These are phyloP conservation scores for Paraphaeosphaeria sporulosa DNA, from an alignment of 2,329 filamentous ascomycete species.

Conservation along the genomic window DNA sequence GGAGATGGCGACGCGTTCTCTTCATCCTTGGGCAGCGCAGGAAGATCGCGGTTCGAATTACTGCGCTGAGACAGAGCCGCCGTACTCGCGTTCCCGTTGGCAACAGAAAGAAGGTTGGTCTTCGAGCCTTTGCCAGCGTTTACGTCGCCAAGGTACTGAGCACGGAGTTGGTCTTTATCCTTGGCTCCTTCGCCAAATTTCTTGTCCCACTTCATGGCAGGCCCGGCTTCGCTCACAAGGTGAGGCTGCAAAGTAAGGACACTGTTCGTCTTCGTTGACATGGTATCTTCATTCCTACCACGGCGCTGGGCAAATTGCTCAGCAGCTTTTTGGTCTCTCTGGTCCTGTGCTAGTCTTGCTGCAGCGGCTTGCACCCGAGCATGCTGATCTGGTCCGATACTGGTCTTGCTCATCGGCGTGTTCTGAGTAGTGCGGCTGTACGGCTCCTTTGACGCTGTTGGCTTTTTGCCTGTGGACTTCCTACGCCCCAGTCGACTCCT, in stretches of 20 bases:
- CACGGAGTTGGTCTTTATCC: constrained; percentile 84
- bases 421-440: constrained; percentile 59
- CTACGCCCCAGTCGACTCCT: constrained; percentile 72
- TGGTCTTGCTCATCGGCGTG: constrained; percentile 75
- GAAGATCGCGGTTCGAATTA: constrained; percentile 50
- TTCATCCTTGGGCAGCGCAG: constrained; percentile 49
- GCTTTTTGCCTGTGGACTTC: constrained; percentile 54
- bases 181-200: constrained; percentile 92
- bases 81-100: constrained; percentile 46
- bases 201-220: constrained; percentile 96
- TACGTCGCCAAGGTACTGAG: constrained; percentile 81
- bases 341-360: constrained; percentile 77
- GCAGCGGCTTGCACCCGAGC: constrained; percentile 92
- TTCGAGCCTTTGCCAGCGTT: constrained; percentile 73
- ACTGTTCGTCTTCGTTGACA: constrained; percentile 80
- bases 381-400: constrained; percentile 88
- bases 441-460: constrained; percentile 57
- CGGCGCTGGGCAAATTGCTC: constrained; percentile 62
- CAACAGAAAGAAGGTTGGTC: constrained; percentile 50
- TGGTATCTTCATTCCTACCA: constrained; percentile 62
- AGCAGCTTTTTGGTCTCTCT: constrained; percentile 65
- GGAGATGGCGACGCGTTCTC: constrained; percentile 40
- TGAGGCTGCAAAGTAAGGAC: constrained; percentile 86
- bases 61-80: constrained; percentile 33
- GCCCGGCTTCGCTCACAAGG: constrained; percentile 85